Percentiles rank a stretch among this genome's conserved stretches.
phyloP scores from a whole-genome alignment of 2,329 filamentous ascomycete species.

The Stagonosporopsis tanaceti region DNA sequence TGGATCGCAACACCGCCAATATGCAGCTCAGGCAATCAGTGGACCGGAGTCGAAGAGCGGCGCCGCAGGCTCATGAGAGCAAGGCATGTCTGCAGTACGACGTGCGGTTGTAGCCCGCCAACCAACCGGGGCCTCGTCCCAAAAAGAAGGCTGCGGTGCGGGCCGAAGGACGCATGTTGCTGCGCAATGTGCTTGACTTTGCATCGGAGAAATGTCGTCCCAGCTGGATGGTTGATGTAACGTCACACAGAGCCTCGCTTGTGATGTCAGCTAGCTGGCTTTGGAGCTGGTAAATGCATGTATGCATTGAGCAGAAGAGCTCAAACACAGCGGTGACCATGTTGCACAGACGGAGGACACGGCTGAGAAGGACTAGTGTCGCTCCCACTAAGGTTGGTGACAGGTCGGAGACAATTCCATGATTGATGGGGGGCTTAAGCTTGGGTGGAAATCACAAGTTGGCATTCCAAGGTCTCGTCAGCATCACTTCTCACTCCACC shows the following conservation, averaged over 20 bases:
- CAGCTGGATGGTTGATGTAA: conserved; percentile 5
- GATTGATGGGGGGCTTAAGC: background rate
- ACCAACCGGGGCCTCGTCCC: conserved; percentile 7
- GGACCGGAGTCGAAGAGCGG: background rate
- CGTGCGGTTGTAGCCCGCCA: background rate
- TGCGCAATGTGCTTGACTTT: conserved; percentile 6
- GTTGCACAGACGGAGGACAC: conserved; percentile 1
- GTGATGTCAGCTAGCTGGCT: background rate
- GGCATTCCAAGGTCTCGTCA: background rate
- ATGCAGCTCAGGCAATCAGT: background rate
- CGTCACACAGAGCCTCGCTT: conserved; percentile 5
- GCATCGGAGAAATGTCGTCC: conserved; percentile 14
- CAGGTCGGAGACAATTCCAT: background rate
- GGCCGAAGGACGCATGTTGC: conserved; percentile 14
- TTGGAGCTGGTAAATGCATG: background rate
- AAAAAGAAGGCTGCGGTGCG: conserved; percentile 17
- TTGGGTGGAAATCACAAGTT: background rate
- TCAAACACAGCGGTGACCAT: background rate
- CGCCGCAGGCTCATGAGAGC: background rate
- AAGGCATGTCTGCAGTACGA: background rate
- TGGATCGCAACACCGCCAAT: background rate
- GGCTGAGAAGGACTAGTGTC: background rate
- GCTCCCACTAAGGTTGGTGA: background rate
- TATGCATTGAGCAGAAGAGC: background rate
- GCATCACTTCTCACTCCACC: background rate